Conservation (phyloP, 164 flowering plant species). For the Tinospora cordifolia region DNA sequence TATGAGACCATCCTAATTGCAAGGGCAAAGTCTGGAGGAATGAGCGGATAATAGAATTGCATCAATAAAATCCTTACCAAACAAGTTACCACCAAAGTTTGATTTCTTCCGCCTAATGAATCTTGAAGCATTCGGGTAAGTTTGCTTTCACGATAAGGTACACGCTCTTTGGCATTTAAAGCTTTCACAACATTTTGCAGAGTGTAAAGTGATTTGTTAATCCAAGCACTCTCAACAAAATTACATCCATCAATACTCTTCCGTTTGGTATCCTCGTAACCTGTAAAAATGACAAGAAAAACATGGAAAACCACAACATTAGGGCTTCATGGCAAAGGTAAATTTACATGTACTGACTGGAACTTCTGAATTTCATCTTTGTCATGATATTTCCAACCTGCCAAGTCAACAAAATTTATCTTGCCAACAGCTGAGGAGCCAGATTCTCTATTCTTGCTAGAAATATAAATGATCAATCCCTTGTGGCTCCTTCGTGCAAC, state of each 20-base stretch:
- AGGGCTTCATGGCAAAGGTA: not conserved
- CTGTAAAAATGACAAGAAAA: not conserved
- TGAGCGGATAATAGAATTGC: not conserved
- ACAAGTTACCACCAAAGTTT: conserved; percentile 9
- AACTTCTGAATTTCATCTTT: not conserved
- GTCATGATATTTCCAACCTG: not conserved
- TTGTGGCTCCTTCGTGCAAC: not conserved
- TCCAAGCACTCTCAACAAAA: conserved; percentile 4
- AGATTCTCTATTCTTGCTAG: not conserved
- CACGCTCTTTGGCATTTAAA: conserved; percentile 4
- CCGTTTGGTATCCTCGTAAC: conserved; percentile 2
- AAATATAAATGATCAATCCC: conserved; percentile 3
- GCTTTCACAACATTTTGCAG: conserved; percentile 10
- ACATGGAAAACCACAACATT: not conserved
- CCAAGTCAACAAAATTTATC: conserved; percentile 8
- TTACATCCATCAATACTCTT: conserved; percentile 1
- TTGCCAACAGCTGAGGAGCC: not conserved
- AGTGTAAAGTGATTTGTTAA: conserved; percentile 8
- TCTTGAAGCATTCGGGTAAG: conserved; percentile 6
- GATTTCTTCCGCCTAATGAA: conserved; percentile 1
- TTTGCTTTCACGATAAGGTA: conserved; percentile 9
- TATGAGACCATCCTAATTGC: not conserved
- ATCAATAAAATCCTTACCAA: not conserved
- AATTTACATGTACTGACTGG: not conserved
- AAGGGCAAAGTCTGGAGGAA: not conserved